Percentiles rank a stretch among this genome's conserved stretches.
Conservation (phyloP, 495 filamentous ascomycete genomes). For the Trichodelitschia bisporula region DNA sequence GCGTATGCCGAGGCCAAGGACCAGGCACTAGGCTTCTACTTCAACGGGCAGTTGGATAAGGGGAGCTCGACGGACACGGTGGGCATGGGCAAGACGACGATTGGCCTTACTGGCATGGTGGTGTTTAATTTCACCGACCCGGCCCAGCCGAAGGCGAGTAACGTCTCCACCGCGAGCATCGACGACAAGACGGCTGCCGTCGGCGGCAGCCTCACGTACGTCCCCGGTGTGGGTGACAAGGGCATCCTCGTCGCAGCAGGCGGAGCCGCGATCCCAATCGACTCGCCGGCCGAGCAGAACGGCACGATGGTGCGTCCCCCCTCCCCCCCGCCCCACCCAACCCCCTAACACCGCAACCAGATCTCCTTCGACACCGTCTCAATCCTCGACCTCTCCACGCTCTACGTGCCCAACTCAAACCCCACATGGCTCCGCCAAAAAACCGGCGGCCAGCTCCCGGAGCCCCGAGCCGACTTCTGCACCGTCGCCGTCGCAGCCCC, state of each 20-base stretch:
- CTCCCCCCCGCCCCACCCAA: too few relatives aligned
- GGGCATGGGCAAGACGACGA: slow-evolving; percentile 4
- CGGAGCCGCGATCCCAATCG: slow-evolving; percentile 1
- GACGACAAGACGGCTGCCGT: slow-evolving; percentile 3
- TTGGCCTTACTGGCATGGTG: slow-evolving; percentile 17
- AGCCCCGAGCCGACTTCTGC: slow-evolving; percentile 15
- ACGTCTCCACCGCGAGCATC: slow-evolving; percentile 4
- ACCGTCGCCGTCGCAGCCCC: slow-evolving; percentile 10
- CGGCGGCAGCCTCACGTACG: slow-evolving; percentile 5
- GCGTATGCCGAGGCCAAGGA: slow-evolving; percentile 16
- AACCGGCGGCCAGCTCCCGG: slow-evolving; percentile 13
- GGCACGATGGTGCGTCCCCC: too few relatives aligned
- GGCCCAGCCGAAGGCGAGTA: slow-evolving; percentile 11
- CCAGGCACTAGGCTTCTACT: slow-evolving; percentile 17
- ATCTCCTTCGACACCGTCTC: slow-evolving; percentile 14
- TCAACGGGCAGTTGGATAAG: slow-evolving; percentile 19
- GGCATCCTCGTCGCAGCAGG: slow-evolving; percentile 7
- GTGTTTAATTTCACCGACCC: slow-evolving; percentile 15
- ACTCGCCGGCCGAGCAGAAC: neutral
- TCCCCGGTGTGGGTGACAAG: slow-evolving; percentile 3
- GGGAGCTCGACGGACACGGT: slow-evolving; percentile 10
- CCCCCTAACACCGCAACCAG: slow-evolving; percentile 3
- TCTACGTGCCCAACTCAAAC: slow-evolving; percentile 12
- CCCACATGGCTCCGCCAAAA: slow-evolving; percentile 17
- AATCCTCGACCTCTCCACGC: slow-evolving; percentile 18